A percentile compares a stretch with the other conserved stretches of the same genome.
Conservation (phyloP, 148 eudicot genomes). For the Camellia japonica region DNA sequence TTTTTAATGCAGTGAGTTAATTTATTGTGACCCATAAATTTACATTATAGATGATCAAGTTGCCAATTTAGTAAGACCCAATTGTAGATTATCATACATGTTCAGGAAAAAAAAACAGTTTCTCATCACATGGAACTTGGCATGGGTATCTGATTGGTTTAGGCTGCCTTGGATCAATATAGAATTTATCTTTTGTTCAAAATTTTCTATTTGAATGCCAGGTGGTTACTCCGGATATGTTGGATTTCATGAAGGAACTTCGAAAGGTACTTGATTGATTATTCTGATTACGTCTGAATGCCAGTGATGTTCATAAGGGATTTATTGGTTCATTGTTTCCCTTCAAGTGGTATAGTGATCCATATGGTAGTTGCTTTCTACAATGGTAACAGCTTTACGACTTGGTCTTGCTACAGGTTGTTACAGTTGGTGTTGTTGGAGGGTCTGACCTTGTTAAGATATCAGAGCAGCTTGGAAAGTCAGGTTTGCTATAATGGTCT, state of each 20-base stretch:
- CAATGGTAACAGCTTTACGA: neutral
- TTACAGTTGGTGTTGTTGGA: slow-evolving; percentile 87
- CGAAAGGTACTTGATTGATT: slow-evolving; percentile 43
- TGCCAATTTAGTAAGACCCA: neutral
- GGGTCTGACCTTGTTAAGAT: slow-evolving; percentile 94
- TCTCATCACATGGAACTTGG: neutral
- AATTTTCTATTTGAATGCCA: slow-evolving; percentile 16
- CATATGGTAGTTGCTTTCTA: neutral
- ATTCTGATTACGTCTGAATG: neutral
- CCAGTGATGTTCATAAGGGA: neutral
- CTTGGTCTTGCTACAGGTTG: slow-evolving; percentile 50
- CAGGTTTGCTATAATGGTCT: slow-evolving; percentile 45
- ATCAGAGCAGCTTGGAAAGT: slow-evolving; percentile 85
- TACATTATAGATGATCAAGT: neutral
- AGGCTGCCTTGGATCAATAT: neutral
- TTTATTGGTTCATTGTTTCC: neutral
- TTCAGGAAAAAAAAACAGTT: too few species aligned
- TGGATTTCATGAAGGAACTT: slow-evolving; percentile 59
- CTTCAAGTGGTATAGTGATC: neutral
- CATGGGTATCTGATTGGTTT: neutral
- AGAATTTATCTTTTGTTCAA: neutral
- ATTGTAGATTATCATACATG: neutral
- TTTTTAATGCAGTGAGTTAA: neutral
- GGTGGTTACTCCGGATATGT: slow-evolving; percentile 61
- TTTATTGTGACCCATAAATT: neutral